A percentile compares a stretch with the other conserved stretches of the same genome.
Evolutionary conservation across 371 early-diverging fungal genomes (phyloP).

Genomic region (Nosema granulosis): DNA sequence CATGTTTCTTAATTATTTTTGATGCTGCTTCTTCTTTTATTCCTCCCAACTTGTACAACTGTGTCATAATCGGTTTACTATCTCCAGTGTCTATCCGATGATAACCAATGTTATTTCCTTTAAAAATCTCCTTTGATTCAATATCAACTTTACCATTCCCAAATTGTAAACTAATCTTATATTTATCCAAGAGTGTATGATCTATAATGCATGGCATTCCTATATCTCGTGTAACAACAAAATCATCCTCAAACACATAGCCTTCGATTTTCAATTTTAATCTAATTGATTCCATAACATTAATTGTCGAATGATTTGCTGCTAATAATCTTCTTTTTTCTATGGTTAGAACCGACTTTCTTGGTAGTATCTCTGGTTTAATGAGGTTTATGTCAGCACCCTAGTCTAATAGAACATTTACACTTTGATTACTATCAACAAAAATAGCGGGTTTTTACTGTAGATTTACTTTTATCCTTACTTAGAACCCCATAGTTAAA

Average conservation of each 20-base stretch:
- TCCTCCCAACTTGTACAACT: background rate
- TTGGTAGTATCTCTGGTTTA: constrained; percentile 3
- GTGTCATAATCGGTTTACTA: background rate
- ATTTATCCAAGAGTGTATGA: background rate
- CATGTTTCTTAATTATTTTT: constrained; percentile 20
- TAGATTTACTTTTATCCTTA: background rate
- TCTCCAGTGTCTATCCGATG: background rate
- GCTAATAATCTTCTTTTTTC: background rate
- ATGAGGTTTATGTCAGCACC: constrained; percentile 3
- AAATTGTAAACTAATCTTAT: background rate
- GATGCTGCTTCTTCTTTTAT: background rate
- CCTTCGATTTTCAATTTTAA: background rate
- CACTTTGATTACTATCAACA: background rate
- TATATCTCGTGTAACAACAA: constrained; percentile 4
- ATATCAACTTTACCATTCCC: background rate
- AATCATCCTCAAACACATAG: background rate
- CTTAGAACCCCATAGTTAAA: background rate
- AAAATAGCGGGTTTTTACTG: background rate
- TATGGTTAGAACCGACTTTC: background rate
- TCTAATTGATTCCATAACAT: background rate
- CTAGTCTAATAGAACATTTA: background rate
- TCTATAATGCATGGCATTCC: background rate
- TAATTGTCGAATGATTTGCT: background rate
- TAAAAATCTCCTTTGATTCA: background rate
- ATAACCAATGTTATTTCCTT: background rate